phyloP scores from a whole-genome alignment of 306 rosid species.

The Ormosia emarginata region DNA sequence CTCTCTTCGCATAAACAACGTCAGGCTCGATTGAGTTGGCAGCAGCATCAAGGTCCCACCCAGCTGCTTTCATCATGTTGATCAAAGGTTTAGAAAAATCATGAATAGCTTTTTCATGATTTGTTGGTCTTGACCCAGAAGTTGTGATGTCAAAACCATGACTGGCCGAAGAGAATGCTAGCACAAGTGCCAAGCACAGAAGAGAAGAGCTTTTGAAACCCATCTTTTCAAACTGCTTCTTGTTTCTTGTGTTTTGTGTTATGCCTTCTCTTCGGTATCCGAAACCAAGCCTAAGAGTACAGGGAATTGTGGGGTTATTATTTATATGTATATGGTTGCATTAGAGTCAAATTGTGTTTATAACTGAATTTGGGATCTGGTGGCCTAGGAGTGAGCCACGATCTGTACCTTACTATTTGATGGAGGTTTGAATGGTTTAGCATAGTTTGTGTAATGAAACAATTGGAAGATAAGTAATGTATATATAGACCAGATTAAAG shows the following conservation, averaged over 20 bases:
- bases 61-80: slow-evolving; percentile 99
- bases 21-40: slow-evolving; percentile 83
- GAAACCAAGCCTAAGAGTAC: slow-evolving; percentile 26
- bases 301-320: background rate
- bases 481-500: background rate
- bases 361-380: background rate
- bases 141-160: slow-evolving; percentile 48
- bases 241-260: background rate
- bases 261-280: background rate
- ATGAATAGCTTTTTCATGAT: slow-evolving; percentile 88
- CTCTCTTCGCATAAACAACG: slow-evolving; percentile 84
- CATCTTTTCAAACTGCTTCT: slow-evolving; percentile 15
- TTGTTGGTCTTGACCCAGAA: too few relatives aligned
- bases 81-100: slow-evolving; percentile 97
- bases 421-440: background rate
- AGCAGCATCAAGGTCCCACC: slow-evolving; percentile 99
- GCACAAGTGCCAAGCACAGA: slow-evolving; percentile 25
- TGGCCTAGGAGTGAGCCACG: background rate
- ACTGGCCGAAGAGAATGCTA: slow-evolving; percentile 26
- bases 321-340: background rate
- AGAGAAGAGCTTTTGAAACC: slow-evolving; percentile 38
- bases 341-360: background rate
- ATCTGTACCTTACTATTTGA: background rate
- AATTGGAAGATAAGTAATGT: background rate
- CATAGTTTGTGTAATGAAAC: background rate